A percentile compares a stretch with the other conserved stretches of the same genome.
Evolutionary conservation across 495 filamentous ascomycete genomes (phyloP).

Genomic region (Xylaria scruposa): DNA sequence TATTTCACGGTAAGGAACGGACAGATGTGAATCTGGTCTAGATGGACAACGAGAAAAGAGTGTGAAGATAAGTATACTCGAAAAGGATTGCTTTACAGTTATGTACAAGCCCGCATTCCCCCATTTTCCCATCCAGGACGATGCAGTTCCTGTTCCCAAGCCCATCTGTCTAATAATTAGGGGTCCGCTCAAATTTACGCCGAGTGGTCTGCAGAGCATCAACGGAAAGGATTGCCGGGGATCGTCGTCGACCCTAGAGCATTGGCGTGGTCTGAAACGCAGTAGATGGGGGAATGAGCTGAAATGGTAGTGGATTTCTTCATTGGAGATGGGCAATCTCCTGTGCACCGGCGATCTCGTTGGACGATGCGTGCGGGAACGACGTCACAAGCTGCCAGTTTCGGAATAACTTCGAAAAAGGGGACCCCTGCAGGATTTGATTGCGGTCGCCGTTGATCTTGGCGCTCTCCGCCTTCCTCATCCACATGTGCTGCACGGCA

Average conservation of each 20-base stretch:
- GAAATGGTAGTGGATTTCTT: neutral
- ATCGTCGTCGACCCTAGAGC: slow-evolving; percentile 28
- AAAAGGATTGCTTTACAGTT: slow-evolving; percentile 4
- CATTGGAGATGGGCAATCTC: slow-evolving; percentile 28
- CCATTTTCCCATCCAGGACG: slow-evolving; percentile 3
- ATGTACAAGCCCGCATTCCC: slow-evolving; percentile 13
- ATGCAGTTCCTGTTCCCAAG: neutral
- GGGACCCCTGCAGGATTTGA: slow-evolving; percentile 29
- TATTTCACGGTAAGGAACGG: slow-evolving; percentile 28
- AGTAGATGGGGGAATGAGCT: slow-evolving; percentile 13
- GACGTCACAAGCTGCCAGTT: slow-evolving; percentile 41
- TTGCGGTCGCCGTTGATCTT: slow-evolving; percentile 35
- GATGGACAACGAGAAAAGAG: slow-evolving; percentile 20
- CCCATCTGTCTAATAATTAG: slow-evolving; percentile 28
- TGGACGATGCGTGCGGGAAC: slow-evolving; percentile 24
- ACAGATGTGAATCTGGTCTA: slow-evolving; percentile 28
- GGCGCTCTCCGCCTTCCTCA: slow-evolving; percentile 15
- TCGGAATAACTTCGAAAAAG: slow-evolving; percentile 13
- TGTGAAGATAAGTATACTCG: neutral
- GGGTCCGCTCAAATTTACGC: slow-evolving; percentile 8
- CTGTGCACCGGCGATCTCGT: slow-evolving; percentile 18
- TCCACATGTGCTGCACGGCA: neutral
- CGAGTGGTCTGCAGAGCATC: slow-evolving; percentile 18
- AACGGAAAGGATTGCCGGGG: slow-evolving; percentile 36
- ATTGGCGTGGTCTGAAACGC: slow-evolving; percentile 36